Percentiles rank a stretch among this genome's conserved stretches.
Conservation (phyloP, 2,329 filamentous ascomycete species). For the Macroventuria anomochaeta region DNA sequence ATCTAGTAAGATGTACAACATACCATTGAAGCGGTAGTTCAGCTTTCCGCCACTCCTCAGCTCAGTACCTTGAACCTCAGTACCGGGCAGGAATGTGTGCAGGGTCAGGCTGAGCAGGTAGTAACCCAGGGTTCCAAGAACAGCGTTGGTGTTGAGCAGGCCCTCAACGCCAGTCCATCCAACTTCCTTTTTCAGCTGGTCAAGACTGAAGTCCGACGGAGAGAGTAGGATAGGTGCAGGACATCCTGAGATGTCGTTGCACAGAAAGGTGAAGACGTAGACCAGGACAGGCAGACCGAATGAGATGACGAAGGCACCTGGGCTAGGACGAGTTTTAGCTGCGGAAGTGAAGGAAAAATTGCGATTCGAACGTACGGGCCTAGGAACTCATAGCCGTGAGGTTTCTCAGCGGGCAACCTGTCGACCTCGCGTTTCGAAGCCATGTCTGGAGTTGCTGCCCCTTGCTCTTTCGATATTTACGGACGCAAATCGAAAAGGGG, state of each 20-base stretch:
- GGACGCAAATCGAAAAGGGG: background rate
- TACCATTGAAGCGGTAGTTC: conserved; percentile 76
- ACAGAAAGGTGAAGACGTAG: conserved; percentile 81
- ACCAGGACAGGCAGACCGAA: conserved; percentile 80
- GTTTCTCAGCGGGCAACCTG: conserved; percentile 32
- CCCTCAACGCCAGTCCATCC: conserved; percentile 82
- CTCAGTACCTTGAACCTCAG: conserved; percentile 72
- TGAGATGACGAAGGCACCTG: conserved; percentile 78
- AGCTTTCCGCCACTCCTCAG: conserved; percentile 74
- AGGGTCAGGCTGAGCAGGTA: conserved; percentile 78
- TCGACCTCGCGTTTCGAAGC: conserved; percentile 34
- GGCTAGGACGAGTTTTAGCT: conserved; percentile 58
- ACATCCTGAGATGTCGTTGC: conserved; percentile 92
- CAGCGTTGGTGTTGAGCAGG: conserved; percentile 72
- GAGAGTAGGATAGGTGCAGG: conserved; percentile 81
- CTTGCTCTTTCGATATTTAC: background rate
- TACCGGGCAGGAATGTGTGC: conserved; percentile 77
- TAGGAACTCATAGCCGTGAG: conserved; percentile 50
- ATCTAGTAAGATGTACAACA: conserved; percentile 18
- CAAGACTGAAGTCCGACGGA: conserved; percentile 73
- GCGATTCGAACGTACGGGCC: conserved; percentile 44
- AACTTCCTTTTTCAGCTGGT: conserved; percentile 77
- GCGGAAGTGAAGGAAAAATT: background rate
- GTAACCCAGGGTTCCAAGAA: conserved; percentile 75
- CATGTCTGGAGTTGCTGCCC: too few relatives aligned